Evolutionary conservation across 495 filamentous ascomycete species (phyloP).

Genomic region (Aspergillus incahuasiensis): DNA sequence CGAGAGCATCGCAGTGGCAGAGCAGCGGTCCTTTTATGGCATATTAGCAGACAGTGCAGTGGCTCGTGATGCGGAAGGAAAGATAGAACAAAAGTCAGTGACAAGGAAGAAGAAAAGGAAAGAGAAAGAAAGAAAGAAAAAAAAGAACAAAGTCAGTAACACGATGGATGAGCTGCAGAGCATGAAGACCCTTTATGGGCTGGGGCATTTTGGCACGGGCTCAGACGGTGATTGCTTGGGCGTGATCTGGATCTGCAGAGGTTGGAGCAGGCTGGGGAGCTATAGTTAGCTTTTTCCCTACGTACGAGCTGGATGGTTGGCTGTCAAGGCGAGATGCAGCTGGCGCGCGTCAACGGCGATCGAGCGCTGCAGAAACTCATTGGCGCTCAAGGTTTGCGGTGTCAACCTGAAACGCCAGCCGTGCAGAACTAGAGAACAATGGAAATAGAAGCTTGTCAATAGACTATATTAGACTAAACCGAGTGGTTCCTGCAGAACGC

Average conservation of each 20-base stretch:
- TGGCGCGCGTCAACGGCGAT: conserved; percentile 14
- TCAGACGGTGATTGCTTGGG: conserved; percentile 2
- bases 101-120: not conserved
- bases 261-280: not conserved
- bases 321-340: not conserved
- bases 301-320: conserved; percentile 2
- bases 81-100: not conserved
- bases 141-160: not conserved
- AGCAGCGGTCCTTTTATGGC: not conserved
- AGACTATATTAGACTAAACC: not conserved
- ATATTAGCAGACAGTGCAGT: not conserved
- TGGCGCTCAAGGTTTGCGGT: not conserved
- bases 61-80: not conserved
- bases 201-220: not conserved
- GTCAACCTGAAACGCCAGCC: conserved; percentile 4
- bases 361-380: conserved; percentile 2
- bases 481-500: not conserved
- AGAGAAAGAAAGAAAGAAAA: conserved; percentile 4
- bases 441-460: not conserved
- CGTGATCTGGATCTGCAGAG: not conserved
- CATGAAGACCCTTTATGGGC: not conserved
- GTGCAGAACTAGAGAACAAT: conserved; percentile 2
- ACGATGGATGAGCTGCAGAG: not conserved
- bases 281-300: not conserved
- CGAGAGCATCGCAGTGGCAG: not conserved